Percentiles rank a stretch among this genome's conserved stretches.
These are phyloP conservation scores for Sordariomycetes sp. DNA, from an alignment of 2,329 filamentous ascomycete genomes.

Conservation along the genomic window DNA sequence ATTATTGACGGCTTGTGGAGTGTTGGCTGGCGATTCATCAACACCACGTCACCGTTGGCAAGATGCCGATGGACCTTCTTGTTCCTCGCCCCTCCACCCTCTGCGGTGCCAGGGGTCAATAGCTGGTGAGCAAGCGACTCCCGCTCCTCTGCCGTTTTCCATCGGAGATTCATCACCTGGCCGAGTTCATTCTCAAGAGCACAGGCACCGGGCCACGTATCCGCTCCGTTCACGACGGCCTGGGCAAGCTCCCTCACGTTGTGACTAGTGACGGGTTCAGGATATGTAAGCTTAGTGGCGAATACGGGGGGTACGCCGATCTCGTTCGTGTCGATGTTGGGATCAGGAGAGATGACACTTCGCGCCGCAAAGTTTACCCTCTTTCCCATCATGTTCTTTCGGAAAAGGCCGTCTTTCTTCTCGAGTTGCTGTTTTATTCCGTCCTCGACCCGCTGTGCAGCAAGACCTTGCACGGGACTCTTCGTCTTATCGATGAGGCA, in stretches of 20 bases:
- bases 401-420: constrained; percentile 96
- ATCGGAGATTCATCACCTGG: constrained; percentile 74
- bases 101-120: constrained; percentile 67
- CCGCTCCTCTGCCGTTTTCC: constrained; percentile 79
- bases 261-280: constrained; percentile 92
- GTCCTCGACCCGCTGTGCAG: constrained; percentile 69
- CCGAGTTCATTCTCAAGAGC: constrained; percentile 95
- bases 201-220: constrained; percentile 87
- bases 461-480: constrained; percentile 67
- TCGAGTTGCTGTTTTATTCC: constrained; percentile 97
- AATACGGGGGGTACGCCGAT: constrained; percentile 98
- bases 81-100: constrained; percentile 62
- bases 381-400: constrained; percentile 99
- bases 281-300: constrained; percentile 88
- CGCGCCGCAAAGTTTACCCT: constrained; percentile 96
- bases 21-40: constrained; percentile 98
- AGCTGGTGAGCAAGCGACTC: constrained; percentile 86
- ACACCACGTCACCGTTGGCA: constrained; percentile 88
- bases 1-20: constrained; percentile 98
- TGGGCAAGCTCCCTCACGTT: constrained; percentile 95
- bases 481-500: constrained; percentile 83
- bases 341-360: constrained; percentile 95
- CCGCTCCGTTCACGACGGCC: constrained; percentile 86
- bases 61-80: constrained; percentile 97
- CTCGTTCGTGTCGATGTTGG: constrained; percentile 97